Evolutionary conservation across 768 basidiomycete species (phyloP), one percentile per base, ranked within the genome.

Genomic region (Pleurotus citrinopileatus): DNA sequence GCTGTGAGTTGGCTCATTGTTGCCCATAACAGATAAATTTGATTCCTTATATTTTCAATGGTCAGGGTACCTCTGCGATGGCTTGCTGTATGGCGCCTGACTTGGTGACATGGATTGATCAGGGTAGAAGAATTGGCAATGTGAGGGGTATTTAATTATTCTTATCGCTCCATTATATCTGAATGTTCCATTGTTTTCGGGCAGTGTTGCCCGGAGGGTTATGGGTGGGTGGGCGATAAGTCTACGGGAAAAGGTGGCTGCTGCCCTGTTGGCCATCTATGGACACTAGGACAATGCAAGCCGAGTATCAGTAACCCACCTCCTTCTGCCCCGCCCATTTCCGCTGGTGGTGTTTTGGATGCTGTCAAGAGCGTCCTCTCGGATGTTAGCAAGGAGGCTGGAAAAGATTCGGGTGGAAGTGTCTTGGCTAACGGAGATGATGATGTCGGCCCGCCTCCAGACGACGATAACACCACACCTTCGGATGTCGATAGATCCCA

Each of bases 81-180:
- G 20, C 34, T 20, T 51, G 29, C 17, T 23, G 48, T 22, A 34
- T 17, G 20, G 29, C 48, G 29, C 48, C 48, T 4, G 34, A 22
- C 20, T 36, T 25, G 23, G 43, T 44, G 48, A 51, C 48, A 37
- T 51, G 48, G 34, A 37, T 51, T 36, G 48, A 38, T 51, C 20
- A 12, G 48, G 34, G 48, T 22, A 51, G 22, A 4, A 51, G 37
- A 37, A 34, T 37, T 2, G 34, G 48, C 7, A 51, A 51, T 37
- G 48, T 51, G 48, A 37, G 34, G 17, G 29, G 23, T 19, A 15
- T 37, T n/a, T 15, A 12, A n/a, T 37, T 10, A 9, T 36, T 37
- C 37, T 32, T n/a, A 15, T 22, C 19, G 10, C 38, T 15, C 5
- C 17, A 19, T 40, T 40, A n/a, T 19, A n/a, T 15, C 7, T 34